Evolutionary conservation across 192 early-diverging fungal species (phyloP).

Genomic region (Backusella circina): DNA sequence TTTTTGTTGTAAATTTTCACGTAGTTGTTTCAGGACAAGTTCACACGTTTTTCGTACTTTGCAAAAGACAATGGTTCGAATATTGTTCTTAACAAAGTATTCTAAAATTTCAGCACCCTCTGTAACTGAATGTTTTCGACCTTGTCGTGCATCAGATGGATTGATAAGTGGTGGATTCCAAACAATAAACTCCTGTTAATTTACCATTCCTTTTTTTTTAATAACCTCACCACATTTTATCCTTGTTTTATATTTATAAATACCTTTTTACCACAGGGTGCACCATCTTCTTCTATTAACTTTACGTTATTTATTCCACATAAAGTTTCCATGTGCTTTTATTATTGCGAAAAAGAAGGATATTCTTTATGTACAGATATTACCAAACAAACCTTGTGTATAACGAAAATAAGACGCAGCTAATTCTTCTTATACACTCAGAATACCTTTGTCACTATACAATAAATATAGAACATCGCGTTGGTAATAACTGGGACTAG

Average conservation of each 20-base stretch:
- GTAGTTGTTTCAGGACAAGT: slow-evolving; percentile 34
- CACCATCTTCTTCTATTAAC: slow-evolving; percentile 30
- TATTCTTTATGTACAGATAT: no score
- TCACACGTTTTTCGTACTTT: slow-evolving; percentile 45
- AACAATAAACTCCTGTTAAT: slow-evolving; percentile 31
- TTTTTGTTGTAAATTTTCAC: slow-evolving; percentile 17
- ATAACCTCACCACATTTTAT: background rate
- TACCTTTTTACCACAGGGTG: slow-evolving; percentile 36
- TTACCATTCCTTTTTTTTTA: background rate
- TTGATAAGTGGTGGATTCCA: slow-evolving; percentile 44
- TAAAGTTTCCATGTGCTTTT: slow-evolving; percentile 34
- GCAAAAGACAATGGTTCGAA: slow-evolving; percentile 54
- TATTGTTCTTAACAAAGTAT: slow-evolving; percentile 27
- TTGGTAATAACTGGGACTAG: no score
- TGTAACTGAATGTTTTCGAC: slow-evolving; percentile 14
- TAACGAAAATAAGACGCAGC: no score
- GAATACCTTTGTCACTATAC: no score
- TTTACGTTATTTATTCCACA: slow-evolving; percentile 23
- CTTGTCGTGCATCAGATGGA: background rate
- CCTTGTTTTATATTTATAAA: background rate
- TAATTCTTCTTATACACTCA: no score
- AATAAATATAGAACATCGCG: no score
- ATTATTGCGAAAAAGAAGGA: no score
- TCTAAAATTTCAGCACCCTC: slow-evolving; percentile 34
- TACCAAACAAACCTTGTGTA: no score